Conservation (phyloP, 371 early-diverging fungal species). For the Coemansia sp. region DNA sequence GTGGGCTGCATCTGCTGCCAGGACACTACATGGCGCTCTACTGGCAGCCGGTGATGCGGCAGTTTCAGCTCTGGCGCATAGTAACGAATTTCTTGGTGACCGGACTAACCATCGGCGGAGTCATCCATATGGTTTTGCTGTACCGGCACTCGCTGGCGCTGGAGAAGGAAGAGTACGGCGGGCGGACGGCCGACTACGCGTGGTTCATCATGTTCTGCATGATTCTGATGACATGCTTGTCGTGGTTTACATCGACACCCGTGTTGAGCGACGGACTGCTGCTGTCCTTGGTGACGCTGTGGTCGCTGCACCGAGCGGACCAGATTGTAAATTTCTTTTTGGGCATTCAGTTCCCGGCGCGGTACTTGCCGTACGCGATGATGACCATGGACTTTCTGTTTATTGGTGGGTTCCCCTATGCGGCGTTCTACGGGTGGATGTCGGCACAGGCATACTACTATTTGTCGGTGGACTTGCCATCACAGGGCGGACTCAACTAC, state of each 20-base stretch:
- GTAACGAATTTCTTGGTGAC: slow-evolving; percentile 67
- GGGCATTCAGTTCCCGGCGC: slow-evolving; percentile 79
- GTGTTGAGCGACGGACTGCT: slow-evolving; percentile 56
- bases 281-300: slow-evolving; percentile 70
- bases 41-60: slow-evolving; percentile 23
- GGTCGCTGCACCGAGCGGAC: slow-evolving; percentile 69
- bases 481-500: slow-evolving; percentile 47
- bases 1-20: slow-evolving; percentile 5
- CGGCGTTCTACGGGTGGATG: slow-evolving; percentile 41
- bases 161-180: slow-evolving; percentile 67
- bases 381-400: slow-evolving; percentile 28
- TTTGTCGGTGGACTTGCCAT: slow-evolving; percentile 41
- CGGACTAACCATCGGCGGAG: slow-evolving; percentile 57
- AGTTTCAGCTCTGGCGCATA: slow-evolving; percentile 72
- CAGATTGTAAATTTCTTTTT: slow-evolving; percentile 74
- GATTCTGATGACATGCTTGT: slow-evolving; percentile 35
- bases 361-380: slow-evolving; percentile 37
- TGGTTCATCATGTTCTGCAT: slow-evolving; percentile 66
- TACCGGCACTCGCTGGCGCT: slow-evolving; percentile 70
- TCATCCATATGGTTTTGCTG: slow-evolving; percentile 71
- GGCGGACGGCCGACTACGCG: slow-evolving; percentile 76
- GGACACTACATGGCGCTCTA: slow-evolving; percentile 10
- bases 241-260: slow-evolving; percentile 35
- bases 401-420: slow-evolving; percentile 14
- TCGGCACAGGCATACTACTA: slow-evolving; percentile 50